Evolutionary conservation across 2,329 filamentous ascomycete genomes (phyloP).

Genomic region (Trichoderma harzianum): DNA sequence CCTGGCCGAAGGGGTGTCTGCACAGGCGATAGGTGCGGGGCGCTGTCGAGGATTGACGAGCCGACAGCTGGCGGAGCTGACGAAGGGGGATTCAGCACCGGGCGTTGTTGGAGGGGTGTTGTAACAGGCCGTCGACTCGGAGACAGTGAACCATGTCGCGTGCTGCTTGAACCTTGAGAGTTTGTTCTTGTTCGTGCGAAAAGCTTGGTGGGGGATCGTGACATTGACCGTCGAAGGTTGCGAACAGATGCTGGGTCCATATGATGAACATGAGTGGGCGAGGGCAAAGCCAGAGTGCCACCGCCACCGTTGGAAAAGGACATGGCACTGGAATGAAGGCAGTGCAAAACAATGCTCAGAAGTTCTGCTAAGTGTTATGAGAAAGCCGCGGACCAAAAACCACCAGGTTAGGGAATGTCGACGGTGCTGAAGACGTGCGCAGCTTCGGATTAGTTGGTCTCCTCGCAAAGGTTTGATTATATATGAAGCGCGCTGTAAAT

Average conservation of each 20-base stretch:
- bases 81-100: conserved; percentile 31
- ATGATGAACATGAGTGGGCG: conserved; percentile 77
- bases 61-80: conserved; percentile 36
- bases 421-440: conserved; percentile 1
- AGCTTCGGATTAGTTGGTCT: conserved; percentile 4
- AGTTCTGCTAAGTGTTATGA: conserved; percentile 18
- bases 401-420: conserved; percentile 27
- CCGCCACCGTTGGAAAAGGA: conserved; percentile 59
- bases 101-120: conserved; percentile 33
- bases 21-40: conserved; percentile 45
- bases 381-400: conserved; percentile 25
- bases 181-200: conserved; percentile 50
- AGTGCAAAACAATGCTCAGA: conserved; percentile 18
- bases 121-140: conserved; percentile 45
- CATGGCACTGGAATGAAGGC: conserved; percentile 41
- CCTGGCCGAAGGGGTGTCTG: conserved; percentile 65
- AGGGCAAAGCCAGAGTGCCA: conserved; percentile 81
- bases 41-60: conserved; percentile 28
- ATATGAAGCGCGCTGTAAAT: conserved; percentile 14
- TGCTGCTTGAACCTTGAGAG: conserved; percentile 47
- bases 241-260: conserved; percentile 80
- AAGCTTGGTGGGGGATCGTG: conserved; percentile 91
- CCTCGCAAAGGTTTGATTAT: conserved; percentile 1
- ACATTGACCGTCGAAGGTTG: conserved; percentile 81
- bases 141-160: conserved; percentile 47